phyloP scores from a whole-genome alignment of 176 grass and related monocot genomes.

The Calamus simplicifolius region DNA sequence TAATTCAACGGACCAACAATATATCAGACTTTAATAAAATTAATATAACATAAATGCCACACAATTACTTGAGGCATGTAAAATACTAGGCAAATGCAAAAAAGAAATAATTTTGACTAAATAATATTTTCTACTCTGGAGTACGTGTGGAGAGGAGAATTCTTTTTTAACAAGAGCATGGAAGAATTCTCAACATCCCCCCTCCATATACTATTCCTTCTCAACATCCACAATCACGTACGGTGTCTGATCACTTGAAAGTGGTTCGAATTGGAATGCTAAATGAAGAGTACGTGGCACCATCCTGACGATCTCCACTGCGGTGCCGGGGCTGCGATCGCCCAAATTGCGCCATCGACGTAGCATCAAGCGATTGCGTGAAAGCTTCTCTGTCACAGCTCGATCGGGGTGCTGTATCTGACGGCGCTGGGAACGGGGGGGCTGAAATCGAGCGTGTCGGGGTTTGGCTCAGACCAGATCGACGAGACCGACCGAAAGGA shows the following conservation, averaged over 20 bases:
- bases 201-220: neutral
- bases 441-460: constrained; percentile 92
- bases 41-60: too few species aligned
- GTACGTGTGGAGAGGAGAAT: too few species aligned
- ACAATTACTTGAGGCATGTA: too few species aligned
- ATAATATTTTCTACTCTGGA: too few species aligned
- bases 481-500: constrained; percentile 58
- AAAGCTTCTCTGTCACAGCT: constrained; percentile 45
- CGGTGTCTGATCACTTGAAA: too few species aligned
- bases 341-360: constrained; percentile 33
- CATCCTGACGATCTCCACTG: constrained; percentile 76
- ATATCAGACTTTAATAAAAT: too few species aligned
- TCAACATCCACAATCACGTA: too few species aligned
- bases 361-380: constrained; percentile 28
- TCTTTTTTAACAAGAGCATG: too few species aligned
- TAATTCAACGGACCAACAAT: too few species aligned
- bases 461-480: constrained; percentile 94
- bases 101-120: too few species aligned
- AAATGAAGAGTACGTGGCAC: constrained; percentile 58
- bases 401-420: constrained; percentile 76
- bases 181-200: too few species aligned
- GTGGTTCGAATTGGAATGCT: neutral
- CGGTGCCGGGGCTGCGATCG: constrained; percentile 44
- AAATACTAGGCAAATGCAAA: too few species aligned
- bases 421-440: constrained; percentile 87